Conservation (phyloP, 139 green algal species). For the Chlamydomonas schloesseri region DNA sequence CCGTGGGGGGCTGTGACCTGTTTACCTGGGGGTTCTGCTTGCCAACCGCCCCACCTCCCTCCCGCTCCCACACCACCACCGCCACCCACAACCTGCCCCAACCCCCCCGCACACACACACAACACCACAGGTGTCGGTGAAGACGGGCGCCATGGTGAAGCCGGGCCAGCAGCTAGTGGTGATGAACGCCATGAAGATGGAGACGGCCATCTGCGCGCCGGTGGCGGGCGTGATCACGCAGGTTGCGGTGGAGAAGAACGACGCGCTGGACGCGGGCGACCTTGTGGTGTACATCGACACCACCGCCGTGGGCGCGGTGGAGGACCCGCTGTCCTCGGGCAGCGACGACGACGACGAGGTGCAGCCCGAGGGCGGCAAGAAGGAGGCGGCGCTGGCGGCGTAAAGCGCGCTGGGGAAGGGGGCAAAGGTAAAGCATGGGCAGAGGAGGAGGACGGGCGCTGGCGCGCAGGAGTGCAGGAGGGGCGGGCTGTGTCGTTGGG, state of each 20-base stretch:
- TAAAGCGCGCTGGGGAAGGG: background rate
- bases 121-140: slow-evolving; percentile 7
- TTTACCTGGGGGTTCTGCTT: too few relatives aligned
- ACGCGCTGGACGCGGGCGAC: slow-evolving; percentile 83
- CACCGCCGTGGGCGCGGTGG: background rate
- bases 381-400: slow-evolving; percentile 9
- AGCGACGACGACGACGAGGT: background rate
- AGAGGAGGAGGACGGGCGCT: too few relatives aligned
- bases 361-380: background rate
- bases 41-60: background rate
- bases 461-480: too few relatives aligned
- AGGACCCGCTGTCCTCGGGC: slow-evolving; percentile 6
- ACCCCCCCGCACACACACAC: too few relatives aligned
- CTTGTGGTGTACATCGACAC: slow-evolving; percentile 79
- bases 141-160: slow-evolving; percentile 64
- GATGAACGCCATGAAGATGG: slow-evolving; percentile 98
- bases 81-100: background rate
- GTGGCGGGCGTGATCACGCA: slow-evolving; percentile 75
- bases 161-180: slow-evolving; percentile 88
- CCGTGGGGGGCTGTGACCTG: too few relatives aligned
- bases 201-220: slow-evolving; percentile 90
- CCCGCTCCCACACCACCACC: background rate
- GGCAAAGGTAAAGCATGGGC: background rate
- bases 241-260: slow-evolving; percentile 77
- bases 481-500: too few relatives aligned